Evolutionary conservation across 495 filamentous ascomycete species (phyloP).

Genomic region (Emericellopsis terricola): DNA sequence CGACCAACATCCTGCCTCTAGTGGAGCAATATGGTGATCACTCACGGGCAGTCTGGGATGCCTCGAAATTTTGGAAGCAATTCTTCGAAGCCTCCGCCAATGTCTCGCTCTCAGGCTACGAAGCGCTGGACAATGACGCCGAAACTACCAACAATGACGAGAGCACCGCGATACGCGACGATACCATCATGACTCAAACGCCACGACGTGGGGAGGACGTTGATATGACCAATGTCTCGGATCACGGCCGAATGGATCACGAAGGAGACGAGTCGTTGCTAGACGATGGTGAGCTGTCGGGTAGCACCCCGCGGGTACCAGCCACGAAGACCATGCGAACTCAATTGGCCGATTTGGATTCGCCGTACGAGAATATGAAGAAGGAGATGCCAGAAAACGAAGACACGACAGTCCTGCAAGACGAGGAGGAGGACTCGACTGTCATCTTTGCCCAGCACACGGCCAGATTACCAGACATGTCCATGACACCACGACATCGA

Average conservation of each 20-base stretch:
- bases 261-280: conserved; percentile 32
- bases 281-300: conserved; percentile 29
- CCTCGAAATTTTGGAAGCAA: conserved; percentile 99
- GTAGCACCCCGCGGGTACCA: conserved; percentile 34
- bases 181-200: conserved; percentile 23
- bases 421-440: conserved; percentile 21
- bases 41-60: conserved; percentile 89
- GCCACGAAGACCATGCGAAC: conserved; percentile 20
- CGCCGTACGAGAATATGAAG: conserved; percentile 47
- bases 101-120: conserved; percentile 90
- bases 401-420: background rate
- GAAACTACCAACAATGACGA: conserved; percentile 20
- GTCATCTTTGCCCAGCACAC: conserved; percentile 24
- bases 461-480: conserved; percentile 34
- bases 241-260: conserved; percentile 15
- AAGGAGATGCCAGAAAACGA: conserved; percentile 29
- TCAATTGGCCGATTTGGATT: conserved; percentile 42
- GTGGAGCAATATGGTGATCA: conserved; percentile 95
- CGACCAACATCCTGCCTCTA: conserved; percentile 76
- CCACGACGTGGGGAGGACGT: conserved; percentile 18
- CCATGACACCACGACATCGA: conserved; percentile 28
- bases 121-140: conserved; percentile 46
- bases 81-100: conserved; percentile 98
- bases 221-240: conserved; percentile 13
- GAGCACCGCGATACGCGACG: conserved; percentile 16